Conservation (phyloP, 345 rosid species). For the Hypericum perforatum region DNA sequence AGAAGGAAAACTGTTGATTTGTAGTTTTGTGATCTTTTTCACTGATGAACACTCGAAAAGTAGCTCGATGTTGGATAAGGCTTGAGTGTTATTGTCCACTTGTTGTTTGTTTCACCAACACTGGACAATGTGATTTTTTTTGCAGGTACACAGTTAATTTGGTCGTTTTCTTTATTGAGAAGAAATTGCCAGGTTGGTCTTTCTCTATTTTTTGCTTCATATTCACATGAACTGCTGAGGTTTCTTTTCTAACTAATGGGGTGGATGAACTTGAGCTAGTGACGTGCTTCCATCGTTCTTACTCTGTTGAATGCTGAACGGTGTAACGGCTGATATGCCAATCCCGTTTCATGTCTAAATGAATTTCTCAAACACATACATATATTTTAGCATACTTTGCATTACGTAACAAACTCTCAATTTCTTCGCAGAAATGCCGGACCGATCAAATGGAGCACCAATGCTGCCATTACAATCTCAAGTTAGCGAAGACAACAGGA, state of each 20-base stretch:
- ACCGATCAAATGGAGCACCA: not conserved
- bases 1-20: not conserved
- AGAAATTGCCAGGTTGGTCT: slow-evolving; percentile 1
- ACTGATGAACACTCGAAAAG: too few species aligned
- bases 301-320: too few species aligned
- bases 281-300: too few species aligned
- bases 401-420: not conserved
- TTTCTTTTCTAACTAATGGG: too few species aligned
- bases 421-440: slow-evolving; percentile 3
- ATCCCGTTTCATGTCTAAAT: too few species aligned
- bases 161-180: not conserved
- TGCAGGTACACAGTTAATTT: slow-evolving; percentile 1
- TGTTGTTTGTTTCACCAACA: not conserved
- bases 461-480: not conserved
- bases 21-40: not conserved
- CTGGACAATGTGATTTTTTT: not conserved
- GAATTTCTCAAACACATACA: too few species aligned
- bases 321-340: too few species aligned
- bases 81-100: not conserved
- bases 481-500: not conserved
- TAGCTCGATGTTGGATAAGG: too few species aligned
- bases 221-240: too few species aligned
- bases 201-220: too few species aligned
- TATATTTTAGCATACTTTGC: not conserved
- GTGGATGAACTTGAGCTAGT: too few species aligned